Evolutionary conservation across 139 green algal genomes (phyloP).

Genomic region (Chlamydomonas applanata): DNA sequence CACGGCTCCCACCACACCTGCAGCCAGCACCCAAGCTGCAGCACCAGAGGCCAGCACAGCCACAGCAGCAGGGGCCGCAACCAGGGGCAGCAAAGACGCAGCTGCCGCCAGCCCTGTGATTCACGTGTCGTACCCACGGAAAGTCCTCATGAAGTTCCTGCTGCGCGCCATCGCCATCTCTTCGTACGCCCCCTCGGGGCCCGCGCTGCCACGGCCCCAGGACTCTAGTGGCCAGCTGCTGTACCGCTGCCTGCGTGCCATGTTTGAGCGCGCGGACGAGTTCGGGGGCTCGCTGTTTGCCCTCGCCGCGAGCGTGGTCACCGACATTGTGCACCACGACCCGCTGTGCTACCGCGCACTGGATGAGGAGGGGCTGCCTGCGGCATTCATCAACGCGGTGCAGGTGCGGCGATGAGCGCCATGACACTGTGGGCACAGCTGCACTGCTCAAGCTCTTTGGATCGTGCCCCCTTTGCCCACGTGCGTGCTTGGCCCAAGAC

Average conservation of each 20-base stretch:
- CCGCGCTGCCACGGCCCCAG: not conserved
- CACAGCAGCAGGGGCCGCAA: not conserved
- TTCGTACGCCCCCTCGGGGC: not conserved
- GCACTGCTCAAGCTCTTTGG: not conserved
- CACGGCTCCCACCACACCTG: not conserved
- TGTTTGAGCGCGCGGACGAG: constrained; percentile 68
- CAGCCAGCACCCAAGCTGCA: not conserved
- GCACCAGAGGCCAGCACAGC: not conserved
- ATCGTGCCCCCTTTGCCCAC: not conserved
- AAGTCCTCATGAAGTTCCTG: constrained; percentile 87
- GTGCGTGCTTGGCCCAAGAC: not conserved
- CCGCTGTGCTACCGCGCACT: constrained; percentile 78
- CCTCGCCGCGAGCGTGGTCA: constrained; percentile 82
- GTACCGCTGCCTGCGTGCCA: constrained; percentile 47
- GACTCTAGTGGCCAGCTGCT: constrained; percentile 28
- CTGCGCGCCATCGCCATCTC: constrained; percentile 80
- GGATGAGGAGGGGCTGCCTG: constrained; percentile 74
- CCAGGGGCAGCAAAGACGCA: not conserved
- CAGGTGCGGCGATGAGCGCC: constrained; percentile 17
- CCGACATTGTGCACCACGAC: constrained; percentile 91
- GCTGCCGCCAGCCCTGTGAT: constrained; percentile 1
- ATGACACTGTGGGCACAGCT: not conserved
- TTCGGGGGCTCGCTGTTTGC: constrained; percentile 90
- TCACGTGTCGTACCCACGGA: constrained; percentile 53
- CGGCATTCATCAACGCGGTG: constrained; percentile 30